Evolutionary conservation across 2,329 filamentous ascomycete species (phyloP).

Genomic region (Bisporella sp.): DNA sequence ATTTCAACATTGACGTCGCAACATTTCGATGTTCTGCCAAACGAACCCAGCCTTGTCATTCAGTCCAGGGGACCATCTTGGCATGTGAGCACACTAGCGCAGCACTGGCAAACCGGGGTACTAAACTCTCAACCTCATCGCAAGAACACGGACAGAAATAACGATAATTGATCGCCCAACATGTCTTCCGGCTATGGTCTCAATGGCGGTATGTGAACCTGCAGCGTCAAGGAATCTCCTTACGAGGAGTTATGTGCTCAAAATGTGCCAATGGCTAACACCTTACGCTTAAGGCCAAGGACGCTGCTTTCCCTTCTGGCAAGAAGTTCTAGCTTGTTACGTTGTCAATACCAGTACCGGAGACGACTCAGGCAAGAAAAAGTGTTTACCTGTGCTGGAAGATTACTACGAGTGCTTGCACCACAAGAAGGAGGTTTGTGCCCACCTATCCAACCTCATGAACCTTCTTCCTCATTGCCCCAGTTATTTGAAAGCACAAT

Average conservation of each 20-base stretch:
- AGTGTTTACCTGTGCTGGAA: conserved; percentile 78
- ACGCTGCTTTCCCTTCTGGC: conserved; percentile 99
- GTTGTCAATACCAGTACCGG: conserved; percentile 83
- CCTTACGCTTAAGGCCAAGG: conserved; percentile 26
- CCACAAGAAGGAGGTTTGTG: conserved; percentile 91
- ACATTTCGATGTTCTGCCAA: neutral
- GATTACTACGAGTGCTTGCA: conserved; percentile 99
- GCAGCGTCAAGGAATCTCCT: neutral
- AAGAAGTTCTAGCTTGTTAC: conserved; percentile 97
- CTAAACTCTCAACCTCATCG: too few species aligned
- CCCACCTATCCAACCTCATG: neutral
- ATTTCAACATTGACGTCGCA: neutral
- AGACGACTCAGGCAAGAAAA: conserved; percentile 74
- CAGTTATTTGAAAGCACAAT: too few species aligned
- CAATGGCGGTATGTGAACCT: conserved; percentile 61
- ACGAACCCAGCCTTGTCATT: neutral
- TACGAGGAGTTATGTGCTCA: neutral
- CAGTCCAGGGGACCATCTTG: neutral
- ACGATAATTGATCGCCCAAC: conserved; percentile 18
- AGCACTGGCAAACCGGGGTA: too few species aligned
- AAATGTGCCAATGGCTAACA: conserved; percentile 18
- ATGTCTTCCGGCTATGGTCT: conserved; percentile 84
- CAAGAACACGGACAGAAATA: too few species aligned
- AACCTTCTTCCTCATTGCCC: too few species aligned
- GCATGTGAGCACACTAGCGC: too few species aligned